Conservation (phyloP, 2,329 filamentous ascomycete genomes). For the Apiospora aurea region DNA sequence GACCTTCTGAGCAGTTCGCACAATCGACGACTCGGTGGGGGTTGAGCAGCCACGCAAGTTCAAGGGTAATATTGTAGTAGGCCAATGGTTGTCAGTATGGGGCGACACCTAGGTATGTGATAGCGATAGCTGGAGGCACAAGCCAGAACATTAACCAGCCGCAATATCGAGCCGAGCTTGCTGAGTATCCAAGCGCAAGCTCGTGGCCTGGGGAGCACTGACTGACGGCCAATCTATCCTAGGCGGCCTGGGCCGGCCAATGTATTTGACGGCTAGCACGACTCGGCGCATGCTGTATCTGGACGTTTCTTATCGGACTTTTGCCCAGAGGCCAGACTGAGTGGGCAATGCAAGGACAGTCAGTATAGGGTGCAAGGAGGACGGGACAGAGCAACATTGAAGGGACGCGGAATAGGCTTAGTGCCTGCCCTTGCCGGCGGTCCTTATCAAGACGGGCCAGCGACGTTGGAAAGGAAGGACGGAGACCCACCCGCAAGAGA, state of each 20-base stretch:
- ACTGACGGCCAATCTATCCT: not conserved
- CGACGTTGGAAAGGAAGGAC: slow-evolving; percentile 27
- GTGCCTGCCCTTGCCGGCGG: not conserved
- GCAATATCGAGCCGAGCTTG: not conserved
- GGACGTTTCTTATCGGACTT: slow-evolving; percentile 6
- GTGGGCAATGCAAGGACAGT: not conserved
- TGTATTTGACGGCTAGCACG: not conserved
- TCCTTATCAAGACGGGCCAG: not conserved
- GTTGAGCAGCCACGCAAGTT: not conserved
- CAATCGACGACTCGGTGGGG: not conserved
- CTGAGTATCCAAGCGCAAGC: not conserved
- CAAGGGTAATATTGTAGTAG: not conserved
- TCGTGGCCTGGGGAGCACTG: not conserved
- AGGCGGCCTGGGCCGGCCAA: not conserved
- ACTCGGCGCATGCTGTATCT: slow-evolving; percentile 11
- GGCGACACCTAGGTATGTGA: not conserved
- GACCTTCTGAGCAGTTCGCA: not conserved
- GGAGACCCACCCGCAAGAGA: slow-evolving; percentile 31
- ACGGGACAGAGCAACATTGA: not conserved
- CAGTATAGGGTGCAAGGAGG: not conserved
- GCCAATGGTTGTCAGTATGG: not conserved
- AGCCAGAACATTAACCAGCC: not conserved
- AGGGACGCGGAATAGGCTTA: not conserved
- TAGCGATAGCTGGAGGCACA: not conserved
- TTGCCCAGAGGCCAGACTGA: not conserved